Evolutionary conservation across 2,329 filamentous ascomycete species (phyloP).

Genomic region (Fusarium sp.): DNA sequence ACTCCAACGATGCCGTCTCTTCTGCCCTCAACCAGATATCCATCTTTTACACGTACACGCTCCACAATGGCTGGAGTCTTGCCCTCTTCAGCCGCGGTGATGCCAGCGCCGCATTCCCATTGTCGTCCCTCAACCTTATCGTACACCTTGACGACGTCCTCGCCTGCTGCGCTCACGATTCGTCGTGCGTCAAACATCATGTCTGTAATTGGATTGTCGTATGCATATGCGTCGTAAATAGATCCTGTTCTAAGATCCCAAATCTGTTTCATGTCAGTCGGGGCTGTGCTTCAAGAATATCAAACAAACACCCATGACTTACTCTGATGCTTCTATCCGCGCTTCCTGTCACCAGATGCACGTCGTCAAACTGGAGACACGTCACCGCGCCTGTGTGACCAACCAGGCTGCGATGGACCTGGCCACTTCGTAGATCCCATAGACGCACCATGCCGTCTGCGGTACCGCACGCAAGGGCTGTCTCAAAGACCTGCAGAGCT

Average conservation of each 20-base stretch:
- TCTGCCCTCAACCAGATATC: constrained; percentile 91
- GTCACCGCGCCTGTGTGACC: constrained; percentile 96
- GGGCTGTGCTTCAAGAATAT: neutral
- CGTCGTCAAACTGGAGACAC: constrained; percentile 93
- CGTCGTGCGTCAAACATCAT: constrained; percentile 97
- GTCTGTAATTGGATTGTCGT: constrained; percentile 88
- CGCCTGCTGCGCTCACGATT: constrained; percentile 89
- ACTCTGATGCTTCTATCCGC: constrained; percentile 93
- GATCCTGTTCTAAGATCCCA: constrained; percentile 98
- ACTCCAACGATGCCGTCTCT: constrained; percentile 88
- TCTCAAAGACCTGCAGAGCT: constrained; percentile 94
- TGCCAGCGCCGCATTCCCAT: constrained; percentile 94
- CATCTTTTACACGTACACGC: constrained; percentile 89
- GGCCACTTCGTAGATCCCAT: constrained; percentile 95
- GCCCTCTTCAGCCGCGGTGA: constrained; percentile 73
- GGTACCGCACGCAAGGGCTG: constrained; percentile 93
- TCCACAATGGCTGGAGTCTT: constrained; percentile 78
- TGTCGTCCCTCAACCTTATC: constrained; percentile 96
- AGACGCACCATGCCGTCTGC: constrained; percentile 96
- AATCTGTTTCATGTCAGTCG: constrained; percentile 70
- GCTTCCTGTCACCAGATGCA: constrained; percentile 93
- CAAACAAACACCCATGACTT: constrained; percentile 56
- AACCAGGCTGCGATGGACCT: constrained; percentile 95
- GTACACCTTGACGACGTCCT: constrained; percentile 96
- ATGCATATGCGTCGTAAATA: constrained; percentile 95